Conservation (phyloP, 345 rosid genomes). For the Noccaea bulbosa region DNA sequence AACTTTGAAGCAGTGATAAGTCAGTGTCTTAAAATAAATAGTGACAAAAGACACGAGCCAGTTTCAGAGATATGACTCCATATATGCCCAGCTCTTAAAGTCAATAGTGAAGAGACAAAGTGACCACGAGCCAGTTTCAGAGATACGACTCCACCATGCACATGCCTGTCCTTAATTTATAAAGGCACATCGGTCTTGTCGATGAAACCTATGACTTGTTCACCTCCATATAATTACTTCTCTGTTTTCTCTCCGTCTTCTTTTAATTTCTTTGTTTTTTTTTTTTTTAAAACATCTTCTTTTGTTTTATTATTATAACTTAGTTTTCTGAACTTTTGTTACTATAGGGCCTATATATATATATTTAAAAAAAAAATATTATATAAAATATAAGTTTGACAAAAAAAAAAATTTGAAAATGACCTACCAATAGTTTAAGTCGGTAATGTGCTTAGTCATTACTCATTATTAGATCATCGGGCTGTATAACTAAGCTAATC, state of each 20-base stretch:
- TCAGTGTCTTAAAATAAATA: conserved; percentile 38
- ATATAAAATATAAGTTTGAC: too few relatives aligned
- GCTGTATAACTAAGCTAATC: neutral
- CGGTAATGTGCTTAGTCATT: neutral
- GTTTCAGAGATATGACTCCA: conserved; percentile 22
- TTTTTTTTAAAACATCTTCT: too few relatives aligned
- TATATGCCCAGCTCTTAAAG: conserved; percentile 1
- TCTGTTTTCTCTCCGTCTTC: neutral
- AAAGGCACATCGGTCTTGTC: conserved; percentile 2
- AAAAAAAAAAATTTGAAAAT: too few relatives aligned
- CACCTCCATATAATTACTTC: conserved; percentile 13
- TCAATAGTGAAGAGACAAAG: conserved; percentile 17
- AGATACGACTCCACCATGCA: conserved; percentile 22
- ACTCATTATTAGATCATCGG: neutral
- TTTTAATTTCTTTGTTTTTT: too few relatives aligned
- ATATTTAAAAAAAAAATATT: too few relatives aligned
- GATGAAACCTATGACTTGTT: conserved; percentile 44
- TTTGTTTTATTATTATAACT: too few relatives aligned
- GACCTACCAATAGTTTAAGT: too few relatives aligned
- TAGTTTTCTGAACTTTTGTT: too few relatives aligned
- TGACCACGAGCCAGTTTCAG: conserved; percentile 38
- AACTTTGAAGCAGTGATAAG: conserved; percentile 27
- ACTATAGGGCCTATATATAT: too few relatives aligned
- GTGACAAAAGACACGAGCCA: conserved; percentile 40
- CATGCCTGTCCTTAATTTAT: conserved; percentile 27